Conservation (phyloP, 345 rosid genomes). For the Euphorbia lathyris region DNA sequence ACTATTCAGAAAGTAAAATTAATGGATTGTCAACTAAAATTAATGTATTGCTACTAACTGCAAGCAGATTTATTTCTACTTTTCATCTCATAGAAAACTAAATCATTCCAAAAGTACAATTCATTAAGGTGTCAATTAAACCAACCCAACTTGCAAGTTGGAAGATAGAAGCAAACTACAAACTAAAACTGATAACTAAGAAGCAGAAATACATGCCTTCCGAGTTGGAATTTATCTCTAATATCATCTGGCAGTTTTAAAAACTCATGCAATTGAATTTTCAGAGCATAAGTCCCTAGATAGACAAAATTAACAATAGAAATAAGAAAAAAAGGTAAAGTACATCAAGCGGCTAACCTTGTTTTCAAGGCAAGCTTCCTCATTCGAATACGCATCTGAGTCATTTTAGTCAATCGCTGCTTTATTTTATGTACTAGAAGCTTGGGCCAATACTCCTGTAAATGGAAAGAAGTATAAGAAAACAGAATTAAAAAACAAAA, state of each 20-base stretch:
- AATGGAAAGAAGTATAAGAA: not conserved
- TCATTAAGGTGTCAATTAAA: too few relatives aligned
- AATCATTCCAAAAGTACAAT: too few relatives aligned
- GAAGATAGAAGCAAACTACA: not conserved
- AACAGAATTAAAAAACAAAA: not conserved
- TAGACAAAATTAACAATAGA: not conserved
- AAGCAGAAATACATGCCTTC: not conserved
- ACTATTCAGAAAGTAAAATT: too few relatives aligned
- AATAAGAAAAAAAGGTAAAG: not conserved
- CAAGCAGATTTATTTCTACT: too few relatives aligned
- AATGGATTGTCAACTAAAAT: too few relatives aligned
- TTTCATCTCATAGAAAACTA: too few relatives aligned
- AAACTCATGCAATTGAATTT: not conserved
- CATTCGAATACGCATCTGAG: slow-evolving; percentile 97
- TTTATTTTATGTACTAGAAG: slow-evolving; percentile 81
- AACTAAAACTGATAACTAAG: not conserved
- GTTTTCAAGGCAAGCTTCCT: slow-evolving; percentile 87
- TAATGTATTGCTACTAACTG: too few relatives aligned
- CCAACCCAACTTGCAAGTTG: not conserved
- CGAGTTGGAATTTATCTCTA: not conserved
- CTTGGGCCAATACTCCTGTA: slow-evolving; percentile 88
- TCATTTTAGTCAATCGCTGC: slow-evolving; percentile 94
- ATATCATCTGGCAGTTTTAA: not conserved
- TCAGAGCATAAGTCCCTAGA: not conserved
- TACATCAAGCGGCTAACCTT: slow-evolving; percentile 40